Percentiles rank a stretch among this genome's conserved stretches.
phyloP scores from a whole-genome alignment of 140 eudicot genomes.

The Eryngium alpinum region DNA sequence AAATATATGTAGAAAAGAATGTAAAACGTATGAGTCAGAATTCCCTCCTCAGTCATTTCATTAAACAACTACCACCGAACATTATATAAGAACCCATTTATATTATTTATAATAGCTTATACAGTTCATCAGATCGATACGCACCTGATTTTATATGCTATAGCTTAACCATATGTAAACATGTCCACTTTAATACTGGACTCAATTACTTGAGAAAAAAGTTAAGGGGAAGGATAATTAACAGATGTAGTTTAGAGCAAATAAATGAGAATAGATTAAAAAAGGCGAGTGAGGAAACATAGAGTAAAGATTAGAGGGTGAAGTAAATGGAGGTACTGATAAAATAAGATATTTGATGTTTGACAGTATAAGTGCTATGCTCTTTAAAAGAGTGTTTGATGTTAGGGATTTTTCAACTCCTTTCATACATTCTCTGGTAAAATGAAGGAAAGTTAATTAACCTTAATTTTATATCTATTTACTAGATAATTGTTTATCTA shows the following conservation, averaged over 20 bases:
- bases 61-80: constrained; percentile 72
- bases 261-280: constrained; percentile 21
- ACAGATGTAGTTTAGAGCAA: constrained; percentile 31
- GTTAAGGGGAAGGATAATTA: constrained; percentile 41
- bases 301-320: constrained; percentile 47
- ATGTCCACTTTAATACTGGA: constrained; percentile 45
- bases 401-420: no score
- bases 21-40: constrained; percentile 43
- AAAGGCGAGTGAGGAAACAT: constrained; percentile 21
- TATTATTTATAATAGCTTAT: no score
- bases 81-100: constrained; percentile 64
- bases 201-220: constrained; percentile 33
- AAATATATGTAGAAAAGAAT: no score
- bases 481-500: constrained; percentile 3
- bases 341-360: constrained; percentile 31
- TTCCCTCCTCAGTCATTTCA: constrained; percentile 56
- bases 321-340: constrained; percentile 13
- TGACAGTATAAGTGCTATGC: constrained; percentile 37
- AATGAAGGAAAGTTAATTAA: no score
- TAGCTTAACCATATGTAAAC: constrained; percentile 64
- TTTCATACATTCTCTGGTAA: no score
- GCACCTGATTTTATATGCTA: constrained; percentile 69
- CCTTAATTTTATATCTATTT: no score
- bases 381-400: constrained; percentile 38
- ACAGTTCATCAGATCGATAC: constrained; percentile 37